phyloP scores from a whole-genome alignment of 1,284 basidiomycete species.

The Heterobasidion irregulare region DNA sequence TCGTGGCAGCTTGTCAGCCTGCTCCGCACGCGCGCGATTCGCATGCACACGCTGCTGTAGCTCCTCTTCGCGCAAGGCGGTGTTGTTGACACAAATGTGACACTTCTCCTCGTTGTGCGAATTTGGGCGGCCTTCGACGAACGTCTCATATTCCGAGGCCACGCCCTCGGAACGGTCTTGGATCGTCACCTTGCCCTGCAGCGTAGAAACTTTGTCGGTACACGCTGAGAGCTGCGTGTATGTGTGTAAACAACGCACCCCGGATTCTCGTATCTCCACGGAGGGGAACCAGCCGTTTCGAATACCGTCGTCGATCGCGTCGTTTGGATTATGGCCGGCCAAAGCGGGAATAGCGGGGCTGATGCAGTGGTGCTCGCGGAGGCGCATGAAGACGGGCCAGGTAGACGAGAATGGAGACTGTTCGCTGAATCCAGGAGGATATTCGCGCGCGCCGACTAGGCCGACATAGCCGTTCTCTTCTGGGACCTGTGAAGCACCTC shows the following conservation, averaged over 20 bases:
- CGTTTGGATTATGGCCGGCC: constrained; percentile 13
- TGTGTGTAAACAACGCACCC: constrained; percentile 15
- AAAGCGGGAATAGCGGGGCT: constrained; percentile 26
- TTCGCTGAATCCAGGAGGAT: constrained; percentile 28
- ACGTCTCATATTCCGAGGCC: constrained; percentile 26
- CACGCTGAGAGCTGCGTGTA: neutral
- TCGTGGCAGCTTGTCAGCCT: neutral
- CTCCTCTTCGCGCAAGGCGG: constrained; percentile 17
- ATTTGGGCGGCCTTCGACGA: constrained; percentile 23
- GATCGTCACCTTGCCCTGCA: constrained; percentile 10
- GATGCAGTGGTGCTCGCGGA: constrained; percentile 47
- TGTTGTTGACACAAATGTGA: constrained; percentile 14
- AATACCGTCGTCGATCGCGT: constrained; percentile 35
- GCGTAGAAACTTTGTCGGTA: neutral
- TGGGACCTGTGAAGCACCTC: constrained; percentile 20
- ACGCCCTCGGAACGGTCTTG: constrained; percentile 12
- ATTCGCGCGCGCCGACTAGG: constrained; percentile 22
- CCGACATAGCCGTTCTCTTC: constrained; percentile 23
- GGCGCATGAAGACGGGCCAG: constrained; percentile 43
- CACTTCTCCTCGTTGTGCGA: constrained; percentile 37
- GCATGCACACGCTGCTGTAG: constrained; percentile 4
- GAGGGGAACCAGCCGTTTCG: constrained; percentile 47
- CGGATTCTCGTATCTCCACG: constrained; percentile 8
- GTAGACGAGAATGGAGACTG: constrained; percentile 25
- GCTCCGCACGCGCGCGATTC: neutral